Base-by-base conservation (phyloP, 2,329 filamentous ascomycete species). In the Calycina herbarum region DNA sequence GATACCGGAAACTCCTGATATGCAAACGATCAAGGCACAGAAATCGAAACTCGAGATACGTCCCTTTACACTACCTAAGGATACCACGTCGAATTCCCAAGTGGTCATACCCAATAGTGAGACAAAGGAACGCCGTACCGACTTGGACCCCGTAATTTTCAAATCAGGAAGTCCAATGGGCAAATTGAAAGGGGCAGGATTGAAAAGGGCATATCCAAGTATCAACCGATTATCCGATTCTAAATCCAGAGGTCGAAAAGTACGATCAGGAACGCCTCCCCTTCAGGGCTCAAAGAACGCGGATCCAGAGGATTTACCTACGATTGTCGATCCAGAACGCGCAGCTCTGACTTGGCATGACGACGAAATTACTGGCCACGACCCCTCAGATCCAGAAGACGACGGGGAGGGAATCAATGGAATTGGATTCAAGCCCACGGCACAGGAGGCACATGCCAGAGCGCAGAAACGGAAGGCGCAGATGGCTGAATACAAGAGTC, bases 341-440 rank as follows among this genome's bases (percentile, higher is more conserved):
- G 85, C 86, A 6, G 82, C 85, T 2, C 78, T 89, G 62, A 89
- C 87, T 1, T 90, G 87, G 87, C 86, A 86, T 71, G 86, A 89
- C 69, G 84, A 89, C 70, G 87, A 89, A 73, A 89, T 90, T 67
- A 89, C 87, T 1, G 81, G 89, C 33, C 87, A 89, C 74, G 84
- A 89, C 70, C 85, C 86, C 0, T 80, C 86, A 51, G 87, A 89
- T 72, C 82, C 84, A 68, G 87, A 90, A 68, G 87, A 90, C 71
- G 87, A 90, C 72, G 87, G 87, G 61, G 85, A 83, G 3, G 87
- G 87, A 27, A 86, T 90, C 72, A 89, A 90, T 73, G 87, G 87
- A 5, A 86, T 90, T 66, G 87, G 87, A 0, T 90, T 89, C 77
- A 86, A 82, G 71, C 87, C 87, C 1, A 89, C 86, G 0, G 81